phyloP scores from a whole-genome alignment of 1,139 yeast genomes.

The Ogataea hybrid region DNA sequence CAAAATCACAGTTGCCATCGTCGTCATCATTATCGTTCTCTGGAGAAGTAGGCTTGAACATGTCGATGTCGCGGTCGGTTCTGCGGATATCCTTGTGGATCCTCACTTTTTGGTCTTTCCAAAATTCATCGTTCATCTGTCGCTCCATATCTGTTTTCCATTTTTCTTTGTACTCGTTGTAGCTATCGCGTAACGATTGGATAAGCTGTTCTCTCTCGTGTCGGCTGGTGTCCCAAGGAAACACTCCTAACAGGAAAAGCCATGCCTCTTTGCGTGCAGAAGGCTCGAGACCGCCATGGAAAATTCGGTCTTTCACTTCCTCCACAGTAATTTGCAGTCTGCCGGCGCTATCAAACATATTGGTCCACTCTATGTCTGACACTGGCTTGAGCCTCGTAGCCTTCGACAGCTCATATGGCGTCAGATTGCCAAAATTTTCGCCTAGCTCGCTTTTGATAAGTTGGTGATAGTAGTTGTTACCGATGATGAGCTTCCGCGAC shows the following conservation, averaged over 20 bases:
- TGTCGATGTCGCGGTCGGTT: conserved; percentile 74
- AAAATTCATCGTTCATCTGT: conserved; percentile 63
- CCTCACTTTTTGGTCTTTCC: conserved; percentile 85
- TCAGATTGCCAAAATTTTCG: conserved; percentile 49
- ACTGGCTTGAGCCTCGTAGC: conserved; percentile 68
- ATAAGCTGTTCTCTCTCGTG: conserved; percentile 64
- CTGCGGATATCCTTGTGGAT: conserved; percentile 93
- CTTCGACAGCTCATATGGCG: conserved; percentile 56
- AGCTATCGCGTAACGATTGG: conserved; percentile 59
- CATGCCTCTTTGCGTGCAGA: conserved; percentile 72
- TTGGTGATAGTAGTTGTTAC: conserved; percentile 59
- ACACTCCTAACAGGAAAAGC: conserved; percentile 80
- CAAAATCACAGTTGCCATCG: conserved; percentile 49
- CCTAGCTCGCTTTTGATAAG: conserved; percentile 70
- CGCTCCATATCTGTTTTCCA: conserved; percentile 67
- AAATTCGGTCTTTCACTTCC: conserved; percentile 78
- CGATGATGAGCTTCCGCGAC: conserved; percentile 56
- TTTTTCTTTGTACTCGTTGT: conserved; percentile 59
- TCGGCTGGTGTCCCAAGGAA: conserved; percentile 81
- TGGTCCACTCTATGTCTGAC: conserved; percentile 74
- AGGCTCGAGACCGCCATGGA: conserved; percentile 81
- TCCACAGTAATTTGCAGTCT: conserved; percentile 65
- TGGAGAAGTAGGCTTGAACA: conserved; percentile 52
- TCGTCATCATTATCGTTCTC: conserved; percentile 34
- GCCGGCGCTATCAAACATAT: conserved; percentile 79